Evolutionary conservation across 148 eudicot species (phyloP).

Genomic region (Suaeda aralocaspica): DNA sequence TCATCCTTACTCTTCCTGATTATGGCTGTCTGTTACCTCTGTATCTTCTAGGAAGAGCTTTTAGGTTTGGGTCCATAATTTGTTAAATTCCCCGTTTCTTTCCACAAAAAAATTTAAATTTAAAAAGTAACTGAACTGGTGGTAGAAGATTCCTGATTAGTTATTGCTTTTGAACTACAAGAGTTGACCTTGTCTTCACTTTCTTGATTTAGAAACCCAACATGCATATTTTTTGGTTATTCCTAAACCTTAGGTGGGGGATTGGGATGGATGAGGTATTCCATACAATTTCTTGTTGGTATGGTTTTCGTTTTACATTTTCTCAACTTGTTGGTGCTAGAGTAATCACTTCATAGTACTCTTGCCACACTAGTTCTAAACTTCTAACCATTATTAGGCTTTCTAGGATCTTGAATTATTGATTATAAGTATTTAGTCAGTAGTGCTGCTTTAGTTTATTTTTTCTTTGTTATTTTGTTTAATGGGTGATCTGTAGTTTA

Average conservation of each 20-base stretch:
- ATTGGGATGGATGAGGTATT: background rate
- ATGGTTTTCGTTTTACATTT: background rate
- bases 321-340: background rate
- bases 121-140: background rate
- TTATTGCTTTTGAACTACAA: background rate
- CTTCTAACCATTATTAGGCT: background rate
- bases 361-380: background rate
- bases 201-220: background rate
- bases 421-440: no score
- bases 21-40: background rate
- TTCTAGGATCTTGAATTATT: background rate
- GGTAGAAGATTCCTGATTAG: background rate
- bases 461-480: background rate
- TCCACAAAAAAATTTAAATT: background rate
- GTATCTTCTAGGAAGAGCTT: slow-evolving; percentile 3
- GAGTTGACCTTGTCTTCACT: background rate
- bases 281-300: background rate
- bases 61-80: background rate
- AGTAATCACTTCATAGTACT: background rate
- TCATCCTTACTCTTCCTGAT: background rate
- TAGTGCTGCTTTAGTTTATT: background rate
- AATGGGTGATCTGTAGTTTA: background rate
- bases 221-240: background rate
- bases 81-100: background rate
- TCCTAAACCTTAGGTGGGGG: background rate